Base-by-base conservation (phyloP, 441 rosid species). In the Erodium texanum region DNA sequence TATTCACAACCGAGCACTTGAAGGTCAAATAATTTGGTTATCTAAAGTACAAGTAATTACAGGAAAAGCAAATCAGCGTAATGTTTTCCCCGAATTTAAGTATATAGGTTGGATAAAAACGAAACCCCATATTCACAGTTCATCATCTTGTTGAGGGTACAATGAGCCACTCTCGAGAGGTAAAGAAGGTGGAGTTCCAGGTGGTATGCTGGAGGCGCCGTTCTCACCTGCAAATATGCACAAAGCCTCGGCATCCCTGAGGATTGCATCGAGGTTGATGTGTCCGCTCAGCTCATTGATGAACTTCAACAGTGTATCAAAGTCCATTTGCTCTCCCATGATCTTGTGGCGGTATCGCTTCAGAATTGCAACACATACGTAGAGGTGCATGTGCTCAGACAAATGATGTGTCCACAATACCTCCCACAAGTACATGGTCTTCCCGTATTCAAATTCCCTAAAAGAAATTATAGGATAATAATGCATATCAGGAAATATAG, bases 181-280 rank as follows among this genome's bases (percentile, higher is more conserved):
- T 80, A 95, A 74, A 0, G 96, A 89, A 61, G 98, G 96, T 7
- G 97, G 97, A 29, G 98, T 90, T 67, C 97, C 99, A 11, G 96
- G 98, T 14, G 98, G 98, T 72, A 90, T 90, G 81, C 77, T 71
- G 62, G 98, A 95, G 16, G 89, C 88, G 36, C 99, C 99, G 41
- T 86, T 83, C 74, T 95, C 97, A 14, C 98, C 99, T 2, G 98
- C 98, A 78, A 88, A 84, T 62, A 90, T 82, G 81, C 98, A 95
- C 74, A 92, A 79, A 27, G 92, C 99, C 83, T 95, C 99, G 0
- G 98, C 97, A 66, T 92, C 98, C 84, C 93, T 90, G 50, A 89
- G 76, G 69, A 82, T 71, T 15, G 86, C 72, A 65, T 92, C 89
- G 14, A 90, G 87, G 72, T 95, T 90, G 24, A 95, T 86, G 50